Conservation (phyloP, 2,329 filamentous ascomycete species). For the Colletotrichum chlorophyti region DNA sequence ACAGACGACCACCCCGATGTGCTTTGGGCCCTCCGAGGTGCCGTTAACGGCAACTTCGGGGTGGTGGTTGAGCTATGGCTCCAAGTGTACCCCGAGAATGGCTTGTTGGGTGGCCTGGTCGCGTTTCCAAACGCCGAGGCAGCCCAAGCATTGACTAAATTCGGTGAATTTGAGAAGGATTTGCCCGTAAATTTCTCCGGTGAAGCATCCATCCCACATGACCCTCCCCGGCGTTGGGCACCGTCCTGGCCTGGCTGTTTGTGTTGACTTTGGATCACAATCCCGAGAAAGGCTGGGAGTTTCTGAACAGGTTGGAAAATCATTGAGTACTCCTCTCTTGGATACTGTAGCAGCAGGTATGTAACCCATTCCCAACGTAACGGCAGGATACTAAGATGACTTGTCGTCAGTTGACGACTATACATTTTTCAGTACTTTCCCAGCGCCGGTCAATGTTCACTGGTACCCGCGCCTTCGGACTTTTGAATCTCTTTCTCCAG, state of each 20-base stretch:
- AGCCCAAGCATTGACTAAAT: slow-evolving; percentile 31
- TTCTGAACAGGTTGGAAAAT: slow-evolving; percentile 9
- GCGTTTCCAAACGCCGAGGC: slow-evolving; percentile 30
- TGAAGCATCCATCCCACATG: slow-evolving; percentile 2
- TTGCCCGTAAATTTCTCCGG: slow-evolving; percentile 31
- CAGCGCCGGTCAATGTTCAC: neutral
- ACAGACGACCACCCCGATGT: slow-evolving; percentile 40
- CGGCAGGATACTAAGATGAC: neutral
- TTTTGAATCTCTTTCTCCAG: neutral
- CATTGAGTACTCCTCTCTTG: slow-evolving; percentile 4
- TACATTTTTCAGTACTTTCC: slow-evolving; percentile 1
- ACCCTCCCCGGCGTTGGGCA: slow-evolving; percentile 14
- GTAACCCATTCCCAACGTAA: too few species aligned
- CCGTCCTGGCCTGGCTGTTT: slow-evolving; percentile 9
- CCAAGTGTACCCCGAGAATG: slow-evolving; percentile 41
- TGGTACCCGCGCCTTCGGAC: slow-evolving; percentile 5
- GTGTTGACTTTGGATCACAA: slow-evolving; percentile 14
- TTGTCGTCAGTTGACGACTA: slow-evolving; percentile 8
- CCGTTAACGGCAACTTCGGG: slow-evolving; percentile 44
- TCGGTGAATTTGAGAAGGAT: slow-evolving; percentile 31
- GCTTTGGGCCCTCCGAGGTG: slow-evolving; percentile 46
- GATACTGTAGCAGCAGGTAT: slow-evolving; percentile 17
- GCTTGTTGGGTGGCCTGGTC: slow-evolving; percentile 10
- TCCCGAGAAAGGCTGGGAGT: slow-evolving; percentile 9
- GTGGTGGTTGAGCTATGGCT: slow-evolving; percentile 47